Evolutionary conservation across 2,329 filamentous ascomycete species (phyloP), one percentile per base, ranked within the genome.

Genomic region (Hysterium pulicare): DNA sequence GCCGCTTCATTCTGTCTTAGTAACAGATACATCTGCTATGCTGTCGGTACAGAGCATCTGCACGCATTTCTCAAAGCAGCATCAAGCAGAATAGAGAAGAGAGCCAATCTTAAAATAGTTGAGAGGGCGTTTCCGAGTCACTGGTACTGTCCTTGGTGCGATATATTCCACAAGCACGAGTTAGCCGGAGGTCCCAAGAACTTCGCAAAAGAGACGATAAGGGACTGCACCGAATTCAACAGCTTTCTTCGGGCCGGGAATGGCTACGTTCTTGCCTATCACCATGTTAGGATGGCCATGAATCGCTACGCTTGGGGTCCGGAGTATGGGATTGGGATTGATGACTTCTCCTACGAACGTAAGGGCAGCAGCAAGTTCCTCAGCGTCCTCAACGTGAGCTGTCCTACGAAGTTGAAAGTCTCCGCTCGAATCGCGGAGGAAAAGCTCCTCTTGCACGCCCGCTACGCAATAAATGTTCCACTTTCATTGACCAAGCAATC

Each of bases 121-220:
- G 61, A 65, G 40, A 57, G 59, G 7, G 60, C 61, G 1, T 61
- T 65, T 31, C 58, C 60, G 1, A 51, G 50, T 1, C 50, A 58
- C 39, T 65, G 58, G 58, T 62, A 56, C 49, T 65, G 61, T 42
- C 55, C 57, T 2, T 65, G 59, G 60, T 65, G 61, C 46, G 58
- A 62, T 28, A 51, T 38, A 21, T 65, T 65, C 45, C 61, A 65
- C 22, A 7, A 32, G 1, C 58, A 44, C 10, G 38, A 47, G 2
- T 11, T 38, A 2, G 32, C 42, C 7, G 46, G 53, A 6, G 47
- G 48, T 15, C 60, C 49, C 19, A 35, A 38, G 30, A 20, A 21
- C 16, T 35, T 30, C 21, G 13, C 17, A 3, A 26, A 38, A 19
- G 47, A 48, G 13, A 41, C 23, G 11, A 45, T 40, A 17, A 39